Conservation (phyloP, 2,329 filamentous ascomycete genomes). For the Exophiala oligosperma region DNA sequence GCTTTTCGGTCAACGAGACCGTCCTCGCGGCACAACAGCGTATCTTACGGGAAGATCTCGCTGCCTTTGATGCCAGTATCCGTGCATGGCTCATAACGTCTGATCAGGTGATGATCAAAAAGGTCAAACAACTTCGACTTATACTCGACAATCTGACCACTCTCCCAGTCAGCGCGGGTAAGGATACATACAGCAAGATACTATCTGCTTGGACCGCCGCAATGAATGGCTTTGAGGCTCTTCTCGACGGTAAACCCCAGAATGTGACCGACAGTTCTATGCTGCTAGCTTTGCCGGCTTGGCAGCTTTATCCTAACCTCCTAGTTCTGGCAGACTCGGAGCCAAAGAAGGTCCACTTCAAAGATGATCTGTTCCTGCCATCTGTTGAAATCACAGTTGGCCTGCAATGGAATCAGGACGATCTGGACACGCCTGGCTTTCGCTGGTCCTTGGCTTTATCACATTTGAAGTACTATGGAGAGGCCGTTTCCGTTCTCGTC, state of each 20-base stretch:
- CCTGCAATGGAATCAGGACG: slow-evolving; percentile 3
- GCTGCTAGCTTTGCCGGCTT: slow-evolving; percentile 35
- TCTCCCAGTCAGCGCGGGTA: neutral
- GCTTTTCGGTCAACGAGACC: neutral
- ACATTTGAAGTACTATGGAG: slow-evolving; percentile 31
- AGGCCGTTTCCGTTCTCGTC: slow-evolving; percentile 23
- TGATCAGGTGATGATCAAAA: slow-evolving; percentile 27
- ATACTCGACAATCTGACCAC: slow-evolving; percentile 10
- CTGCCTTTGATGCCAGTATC: slow-evolving; percentile 41
- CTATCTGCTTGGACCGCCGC: slow-evolving; percentile 33
- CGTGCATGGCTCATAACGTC: slow-evolving; percentile 38
- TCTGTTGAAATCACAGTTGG: slow-evolving; percentile 26
- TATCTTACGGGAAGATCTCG: slow-evolving; percentile 29
- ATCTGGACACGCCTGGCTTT: slow-evolving; percentile 18
- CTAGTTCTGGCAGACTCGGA: slow-evolving; percentile 58
- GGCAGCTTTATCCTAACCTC: slow-evolving; percentile 41
- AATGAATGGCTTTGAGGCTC: slow-evolving; percentile 31
- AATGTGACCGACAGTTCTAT: slow-evolving; percentile 28
- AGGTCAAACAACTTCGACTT: slow-evolving; percentile 30
- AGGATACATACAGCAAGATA: slow-evolving; percentile 32
- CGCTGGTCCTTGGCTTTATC: slow-evolving; percentile 33
- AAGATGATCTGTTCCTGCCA: slow-evolving; percentile 19
- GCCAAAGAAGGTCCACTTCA: slow-evolving; percentile 16
- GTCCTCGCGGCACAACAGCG: no score
- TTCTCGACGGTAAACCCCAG: slow-evolving; percentile 34